Conservation (phyloP, 1,284 basidiomycete genomes). For the Microbotryum saponariae region DNA sequence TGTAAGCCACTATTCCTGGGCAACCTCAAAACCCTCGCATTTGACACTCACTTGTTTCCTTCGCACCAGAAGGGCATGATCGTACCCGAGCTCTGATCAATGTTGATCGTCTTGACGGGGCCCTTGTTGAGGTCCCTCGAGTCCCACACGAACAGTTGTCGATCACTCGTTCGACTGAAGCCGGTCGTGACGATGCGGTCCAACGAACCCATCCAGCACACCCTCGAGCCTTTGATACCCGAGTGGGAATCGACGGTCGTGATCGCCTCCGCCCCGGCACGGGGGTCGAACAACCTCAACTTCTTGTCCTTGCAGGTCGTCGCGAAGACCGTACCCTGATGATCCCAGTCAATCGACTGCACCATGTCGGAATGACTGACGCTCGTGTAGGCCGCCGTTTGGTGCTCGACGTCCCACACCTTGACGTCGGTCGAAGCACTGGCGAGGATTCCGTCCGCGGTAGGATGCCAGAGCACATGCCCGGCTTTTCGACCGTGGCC, state of each 20-base stretch:
- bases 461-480: constrained; percentile 90
- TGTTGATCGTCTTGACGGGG: constrained; percentile 59
- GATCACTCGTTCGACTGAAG: constrained; percentile 89
- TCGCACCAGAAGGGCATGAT: constrained; percentile 97
- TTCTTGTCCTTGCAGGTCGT: constrained; percentile 86
- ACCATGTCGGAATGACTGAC: constrained; percentile 78
- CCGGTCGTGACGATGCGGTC: constrained; percentile 87
- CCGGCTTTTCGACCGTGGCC: constrained; percentile 70
- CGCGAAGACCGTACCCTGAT: constrained; percentile 62
- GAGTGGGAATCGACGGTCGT: constrained; percentile 76
- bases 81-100: constrained; percentile 86
- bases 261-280: constrained; percentile 69
- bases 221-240: constrained; percentile 86
- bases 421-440: constrained; percentile 85
- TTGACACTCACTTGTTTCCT: constrained; percentile 54
- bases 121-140: constrained; percentile 57
- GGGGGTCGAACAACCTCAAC: constrained; percentile 80
- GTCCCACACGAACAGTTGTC: constrained; percentile 84
- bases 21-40: too few species aligned
- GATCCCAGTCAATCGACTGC: constrained; percentile 78
- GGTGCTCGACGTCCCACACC: constrained; percentile 78
- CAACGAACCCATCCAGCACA: constrained; percentile 82
- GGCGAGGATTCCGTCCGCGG: constrained; percentile 76
- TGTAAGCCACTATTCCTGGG: background rate
- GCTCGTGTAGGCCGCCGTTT: constrained; percentile 57